phyloP scores from a whole-genome alignment of 108 stramenopile species.

The Pseudonitzschia multistriata region DNA sequence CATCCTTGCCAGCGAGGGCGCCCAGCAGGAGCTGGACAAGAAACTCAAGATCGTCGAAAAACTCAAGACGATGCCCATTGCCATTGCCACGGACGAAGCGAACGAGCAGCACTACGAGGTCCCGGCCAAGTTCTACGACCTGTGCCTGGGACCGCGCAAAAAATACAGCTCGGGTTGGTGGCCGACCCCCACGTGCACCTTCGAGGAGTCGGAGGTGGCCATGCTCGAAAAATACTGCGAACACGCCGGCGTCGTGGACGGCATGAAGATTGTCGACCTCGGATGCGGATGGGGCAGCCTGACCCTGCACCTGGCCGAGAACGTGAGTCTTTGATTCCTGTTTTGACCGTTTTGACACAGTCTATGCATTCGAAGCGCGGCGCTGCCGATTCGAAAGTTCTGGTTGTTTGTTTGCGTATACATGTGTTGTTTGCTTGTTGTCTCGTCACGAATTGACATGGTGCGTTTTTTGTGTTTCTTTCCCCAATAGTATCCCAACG shows the following conservation, averaged over 20 bases:
- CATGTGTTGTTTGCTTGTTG: background rate
- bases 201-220: conserved; percentile 78
- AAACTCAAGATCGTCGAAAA: conserved; percentile 60
- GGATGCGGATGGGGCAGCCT: conserved; percentile 95
- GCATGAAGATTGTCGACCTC: conserved; percentile 80
- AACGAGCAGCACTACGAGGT: conserved; percentile 99
- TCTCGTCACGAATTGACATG: background rate
- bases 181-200: conserved; percentile 43
- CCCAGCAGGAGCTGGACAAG: conserved; percentile 37
- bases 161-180: conserved; percentile 92
- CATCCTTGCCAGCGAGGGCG: conserved; percentile 29
- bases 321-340: conserved; percentile 4
- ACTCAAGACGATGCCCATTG: conserved; percentile 74
- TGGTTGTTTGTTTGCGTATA: background rate
- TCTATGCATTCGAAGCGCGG: background rate
- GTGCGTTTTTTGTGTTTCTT: background rate
- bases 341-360: background rate
- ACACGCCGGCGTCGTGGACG: conserved; percentile 83
- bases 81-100: conserved; percentile 82
- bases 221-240: conserved; percentile 88
- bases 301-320: conserved; percentile 66
- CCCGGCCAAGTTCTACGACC: conserved; percentile 86
- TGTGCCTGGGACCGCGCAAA: conserved; percentile 84
- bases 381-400: no score
- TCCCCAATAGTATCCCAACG: conserved; percentile 37